Conservation (phyloP, 164 flowering plant species). For the Sextonia rubra region DNA sequence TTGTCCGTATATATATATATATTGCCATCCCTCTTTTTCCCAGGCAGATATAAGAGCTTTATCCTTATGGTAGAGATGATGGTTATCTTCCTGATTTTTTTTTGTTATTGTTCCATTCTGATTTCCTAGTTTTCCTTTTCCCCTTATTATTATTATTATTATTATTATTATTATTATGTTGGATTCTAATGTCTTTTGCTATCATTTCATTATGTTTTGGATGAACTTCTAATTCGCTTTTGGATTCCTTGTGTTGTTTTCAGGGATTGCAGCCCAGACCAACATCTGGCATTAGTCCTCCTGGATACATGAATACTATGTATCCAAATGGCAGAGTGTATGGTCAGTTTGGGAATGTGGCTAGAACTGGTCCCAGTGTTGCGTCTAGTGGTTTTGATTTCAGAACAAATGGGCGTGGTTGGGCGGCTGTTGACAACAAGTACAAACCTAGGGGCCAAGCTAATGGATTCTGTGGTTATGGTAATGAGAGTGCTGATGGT, state of each 20-base stretch:
- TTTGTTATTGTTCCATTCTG: too few species aligned
- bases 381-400: slow-evolving; percentile 31
- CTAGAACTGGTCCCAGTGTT: slow-evolving; percentile 28
- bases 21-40: too few species aligned
- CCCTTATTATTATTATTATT: too few species aligned
- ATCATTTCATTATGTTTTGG: background rate
- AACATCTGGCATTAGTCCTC: slow-evolving; percentile 22
- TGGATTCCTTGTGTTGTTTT: background rate
- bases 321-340: slow-evolving; percentile 43
- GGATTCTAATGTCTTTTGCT: too few species aligned
- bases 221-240: background rate
- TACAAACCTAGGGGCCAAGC: slow-evolving; percentile 60
- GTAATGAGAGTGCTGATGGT: slow-evolving; percentile 68
- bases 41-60: too few species aligned
- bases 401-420: slow-evolving; percentile 45
- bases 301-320: slow-evolving; percentile 37
- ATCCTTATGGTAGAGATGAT: too few species aligned
- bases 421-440: slow-evolving; percentile 55
- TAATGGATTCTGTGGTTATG: slow-evolving; percentile 43
- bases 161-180: too few species aligned
- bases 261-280: slow-evolving; percentile 26
- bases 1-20: too few species aligned
- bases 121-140: too few species aligned
- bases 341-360: slow-evolving; percentile 35
- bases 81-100: too few species aligned